Percentiles rank a stretch among this genome's conserved stretches.
phyloP scores from a whole-genome alignment of 139 green algal species.

The Desmodesmus armatus region DNA sequence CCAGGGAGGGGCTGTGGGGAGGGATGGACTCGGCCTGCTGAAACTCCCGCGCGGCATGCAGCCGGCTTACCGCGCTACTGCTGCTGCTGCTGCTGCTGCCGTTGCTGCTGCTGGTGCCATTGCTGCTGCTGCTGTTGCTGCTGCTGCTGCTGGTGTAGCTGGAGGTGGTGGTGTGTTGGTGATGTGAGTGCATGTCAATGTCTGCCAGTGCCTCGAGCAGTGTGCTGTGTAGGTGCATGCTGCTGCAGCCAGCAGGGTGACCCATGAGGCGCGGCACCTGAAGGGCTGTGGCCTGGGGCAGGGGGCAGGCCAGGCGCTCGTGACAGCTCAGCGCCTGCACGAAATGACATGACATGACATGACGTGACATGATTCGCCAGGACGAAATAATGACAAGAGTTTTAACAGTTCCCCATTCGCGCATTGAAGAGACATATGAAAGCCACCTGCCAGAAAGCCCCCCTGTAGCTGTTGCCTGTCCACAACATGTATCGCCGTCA shows the following conservation, averaged over 20 bases:
- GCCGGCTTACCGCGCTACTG: too few species aligned
- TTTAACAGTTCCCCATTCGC: too few species aligned
- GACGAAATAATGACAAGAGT: too few species aligned
- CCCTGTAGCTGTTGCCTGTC: too few species aligned
- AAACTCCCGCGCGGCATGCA: constrained; percentile 13
- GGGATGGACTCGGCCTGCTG: too few species aligned
- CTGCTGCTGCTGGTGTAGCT: neutral
- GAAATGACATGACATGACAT: neutral
- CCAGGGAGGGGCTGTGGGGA: too few species aligned
- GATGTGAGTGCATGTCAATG: neutral
- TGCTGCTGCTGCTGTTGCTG: neutral
- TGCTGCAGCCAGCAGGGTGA: neutral
- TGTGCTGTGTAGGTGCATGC: constrained; percentile 9
- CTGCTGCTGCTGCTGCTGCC: constrained; percentile 13
- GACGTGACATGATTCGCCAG: too few species aligned
- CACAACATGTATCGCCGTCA: too few species aligned
- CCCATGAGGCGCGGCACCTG: constrained; percentile 20
- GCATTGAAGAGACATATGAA: too few species aligned
- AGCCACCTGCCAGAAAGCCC: too few species aligned
- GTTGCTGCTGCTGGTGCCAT: neutral
- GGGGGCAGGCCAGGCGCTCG: constrained; percentile 15
- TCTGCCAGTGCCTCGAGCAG: constrained; percentile 18
- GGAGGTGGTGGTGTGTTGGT: neutral
- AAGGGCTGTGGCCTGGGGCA: constrained; percentile 27
- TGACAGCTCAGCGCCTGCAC: constrained; percentile 20